Evolutionary conservation across 2,329 filamentous ascomycete species (phyloP).

Genomic region (Fusarium metavorans): DNA sequence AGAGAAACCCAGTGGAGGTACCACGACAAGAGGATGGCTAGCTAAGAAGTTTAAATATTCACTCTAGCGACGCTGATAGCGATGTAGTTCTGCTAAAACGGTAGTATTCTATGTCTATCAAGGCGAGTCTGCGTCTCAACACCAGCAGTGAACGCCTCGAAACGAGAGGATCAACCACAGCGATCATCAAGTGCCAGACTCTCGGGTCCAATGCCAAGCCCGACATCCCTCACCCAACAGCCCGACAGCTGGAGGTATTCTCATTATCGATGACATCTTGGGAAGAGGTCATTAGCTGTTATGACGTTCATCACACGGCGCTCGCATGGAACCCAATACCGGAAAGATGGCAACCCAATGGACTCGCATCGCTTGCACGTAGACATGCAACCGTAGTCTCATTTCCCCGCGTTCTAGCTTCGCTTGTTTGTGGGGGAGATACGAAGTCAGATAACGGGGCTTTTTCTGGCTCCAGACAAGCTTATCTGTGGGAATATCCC

Average conservation of each 20-base stretch:
- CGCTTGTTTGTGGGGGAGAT: background rate
- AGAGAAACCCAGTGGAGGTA: too few species aligned
- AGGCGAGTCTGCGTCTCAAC: background rate
- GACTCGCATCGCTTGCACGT: background rate
- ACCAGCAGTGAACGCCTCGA: background rate
- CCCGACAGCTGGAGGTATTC: background rate
- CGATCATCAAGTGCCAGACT: background rate
- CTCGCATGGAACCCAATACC: background rate
- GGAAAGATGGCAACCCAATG: background rate
- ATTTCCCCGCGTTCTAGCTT: background rate
- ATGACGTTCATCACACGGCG: too few species aligned
- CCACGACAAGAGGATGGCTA: too few species aligned
- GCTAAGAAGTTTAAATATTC: too few species aligned
- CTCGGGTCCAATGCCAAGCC: background rate
- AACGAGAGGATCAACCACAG: background rate
- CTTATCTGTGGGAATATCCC: background rate
- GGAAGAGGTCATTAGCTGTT: background rate
- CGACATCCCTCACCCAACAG: background rate
- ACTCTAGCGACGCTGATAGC: too few species aligned
- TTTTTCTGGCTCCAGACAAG: background rate
- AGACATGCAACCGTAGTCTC: background rate
- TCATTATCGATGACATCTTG: background rate
- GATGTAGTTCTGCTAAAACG: background rate
- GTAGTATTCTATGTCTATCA: background rate
- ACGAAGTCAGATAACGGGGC: background rate